Conservation (phyloP, 148 eudicot species). For the Diospyros kaki region DNA sequence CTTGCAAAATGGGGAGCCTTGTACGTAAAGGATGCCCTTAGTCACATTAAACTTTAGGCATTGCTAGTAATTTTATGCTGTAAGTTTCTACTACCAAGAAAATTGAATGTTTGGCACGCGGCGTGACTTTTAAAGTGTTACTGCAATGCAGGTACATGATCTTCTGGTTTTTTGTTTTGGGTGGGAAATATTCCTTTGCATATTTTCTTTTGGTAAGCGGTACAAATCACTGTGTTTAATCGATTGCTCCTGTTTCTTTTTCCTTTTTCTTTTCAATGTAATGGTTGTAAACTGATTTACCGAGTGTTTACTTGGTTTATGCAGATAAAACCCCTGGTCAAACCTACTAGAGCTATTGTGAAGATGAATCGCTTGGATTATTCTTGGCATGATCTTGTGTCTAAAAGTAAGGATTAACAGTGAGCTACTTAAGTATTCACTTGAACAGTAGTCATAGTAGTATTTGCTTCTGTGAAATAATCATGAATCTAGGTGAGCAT, state of each 20-base stretch:
- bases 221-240: not conserved
- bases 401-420: constrained; percentile 55
- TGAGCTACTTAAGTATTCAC: not conserved
- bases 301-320: constrained; percentile 3
- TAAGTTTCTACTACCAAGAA: not conserved
- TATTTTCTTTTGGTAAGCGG: constrained; percentile 78
- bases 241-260: not conserved
- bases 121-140: constrained; percentile 4
- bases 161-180: constrained; percentile 87
- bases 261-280: not conserved
- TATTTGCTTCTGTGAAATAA: not conserved
- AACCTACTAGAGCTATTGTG: constrained; percentile 61
- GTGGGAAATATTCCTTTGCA: constrained; percentile 73
- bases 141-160: constrained; percentile 58
- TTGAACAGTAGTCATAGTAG: not conserved
- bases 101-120: not conserved
- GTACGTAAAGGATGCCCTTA: too few species aligned
- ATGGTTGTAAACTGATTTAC: constrained; percentile 1
- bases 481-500: not conserved
- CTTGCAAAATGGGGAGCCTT: too few species aligned
- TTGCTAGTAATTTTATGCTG: too few species aligned
- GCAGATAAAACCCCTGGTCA: constrained; percentile 81
- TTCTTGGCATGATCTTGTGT: constrained; percentile 95
- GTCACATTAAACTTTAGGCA: too few species aligned
- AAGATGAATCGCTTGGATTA: constrained; percentile 38